These are phyloP conservation scores for Cryphonectria radicalis DNA, from an alignment of 2,329 filamentous ascomycete genomes.

Conservation along the genomic window DNA sequence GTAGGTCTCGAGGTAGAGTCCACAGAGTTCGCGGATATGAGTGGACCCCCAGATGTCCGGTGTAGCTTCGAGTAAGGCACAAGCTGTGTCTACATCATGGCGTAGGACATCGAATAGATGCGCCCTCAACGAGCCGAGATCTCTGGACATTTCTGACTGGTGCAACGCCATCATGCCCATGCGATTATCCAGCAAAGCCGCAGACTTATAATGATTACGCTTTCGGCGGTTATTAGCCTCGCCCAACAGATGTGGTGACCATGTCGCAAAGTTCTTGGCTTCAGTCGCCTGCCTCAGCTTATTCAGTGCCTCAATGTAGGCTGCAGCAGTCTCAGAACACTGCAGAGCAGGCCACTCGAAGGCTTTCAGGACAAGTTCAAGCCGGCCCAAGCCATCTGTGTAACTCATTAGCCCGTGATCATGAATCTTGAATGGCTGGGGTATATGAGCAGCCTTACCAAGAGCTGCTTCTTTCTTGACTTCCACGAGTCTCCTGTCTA, in stretches of 20 bases:
- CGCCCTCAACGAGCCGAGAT: conserved; percentile 32
- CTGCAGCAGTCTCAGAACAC: conserved; percentile 49
- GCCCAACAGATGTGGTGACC: neutral
- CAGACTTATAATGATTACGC: conserved; percentile 8
- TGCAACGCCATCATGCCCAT: conserved; percentile 44
- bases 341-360: conserved; percentile 13
- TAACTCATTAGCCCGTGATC: neutral
- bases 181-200: conserved; percentile 47
- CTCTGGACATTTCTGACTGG: conserved; percentile 32
- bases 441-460: conserved; percentile 10
- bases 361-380: conserved; percentile 20
- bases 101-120: conserved; percentile 44
- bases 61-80: conserved; percentile 46
- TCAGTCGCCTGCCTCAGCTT: conserved; percentile 39
- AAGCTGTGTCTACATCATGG: conserved; percentile 46
- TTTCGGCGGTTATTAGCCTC: conserved; percentile 8
- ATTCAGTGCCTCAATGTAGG: conserved; percentile 53
- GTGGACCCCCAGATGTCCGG: conserved; percentile 37
- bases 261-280: neutral
- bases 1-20: conserved; percentile 50
- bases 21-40: conserved; percentile 42
- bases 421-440: neutral
- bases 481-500: conserved; percentile 55
- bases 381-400: conserved; percentile 12
- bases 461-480: conserved; percentile 7